A percentile compares a stretch with the other conserved stretches of the same genome.
These are phyloP conservation scores for Selenicereus undatus DNA, from an alignment of 148 eudicot species.

Conservation along the genomic window DNA sequence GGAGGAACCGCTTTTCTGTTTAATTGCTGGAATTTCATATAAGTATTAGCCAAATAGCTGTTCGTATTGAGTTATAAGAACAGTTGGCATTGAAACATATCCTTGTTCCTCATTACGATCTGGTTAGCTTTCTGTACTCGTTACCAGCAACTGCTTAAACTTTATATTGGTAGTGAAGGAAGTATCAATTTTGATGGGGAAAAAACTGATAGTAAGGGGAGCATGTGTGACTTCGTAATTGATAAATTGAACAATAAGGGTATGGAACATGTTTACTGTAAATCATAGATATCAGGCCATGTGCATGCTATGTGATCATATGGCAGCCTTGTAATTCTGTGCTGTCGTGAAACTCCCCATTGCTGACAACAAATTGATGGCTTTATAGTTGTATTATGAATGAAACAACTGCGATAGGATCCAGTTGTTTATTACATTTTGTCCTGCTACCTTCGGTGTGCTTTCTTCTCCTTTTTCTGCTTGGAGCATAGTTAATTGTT, in stretches of 20 bases:
- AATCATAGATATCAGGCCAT: not conserved
- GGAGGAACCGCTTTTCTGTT: not conserved
- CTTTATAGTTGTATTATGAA: not conserved
- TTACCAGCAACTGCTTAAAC: not conserved
- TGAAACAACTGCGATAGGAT: not conserved
- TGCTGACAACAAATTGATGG: not conserved
- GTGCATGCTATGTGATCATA: not conserved
- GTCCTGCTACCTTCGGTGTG: not conserved
- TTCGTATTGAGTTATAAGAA: no score
- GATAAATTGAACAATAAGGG: not conserved
- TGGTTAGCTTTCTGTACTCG: not conserved
- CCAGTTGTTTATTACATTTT: not conserved
- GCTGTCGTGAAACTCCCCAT: not conserved
- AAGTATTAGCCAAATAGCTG: not conserved
- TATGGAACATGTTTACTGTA: not conserved
- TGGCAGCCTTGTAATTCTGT: not conserved
- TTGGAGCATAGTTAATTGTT: not conserved
- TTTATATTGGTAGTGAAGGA: not conserved
- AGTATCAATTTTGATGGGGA: not conserved
- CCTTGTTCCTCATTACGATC: not conserved
- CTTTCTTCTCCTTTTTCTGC: not conserved
- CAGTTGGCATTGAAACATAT: no score
- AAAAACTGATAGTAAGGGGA: not conserved
- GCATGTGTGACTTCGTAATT: not conserved
- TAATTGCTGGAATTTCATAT: not conserved